Percentiles rank a stretch among this genome's conserved stretches.
phyloP scores from a whole-genome alignment of 805 yeast genomes.

The Candida hungchunana region DNA sequence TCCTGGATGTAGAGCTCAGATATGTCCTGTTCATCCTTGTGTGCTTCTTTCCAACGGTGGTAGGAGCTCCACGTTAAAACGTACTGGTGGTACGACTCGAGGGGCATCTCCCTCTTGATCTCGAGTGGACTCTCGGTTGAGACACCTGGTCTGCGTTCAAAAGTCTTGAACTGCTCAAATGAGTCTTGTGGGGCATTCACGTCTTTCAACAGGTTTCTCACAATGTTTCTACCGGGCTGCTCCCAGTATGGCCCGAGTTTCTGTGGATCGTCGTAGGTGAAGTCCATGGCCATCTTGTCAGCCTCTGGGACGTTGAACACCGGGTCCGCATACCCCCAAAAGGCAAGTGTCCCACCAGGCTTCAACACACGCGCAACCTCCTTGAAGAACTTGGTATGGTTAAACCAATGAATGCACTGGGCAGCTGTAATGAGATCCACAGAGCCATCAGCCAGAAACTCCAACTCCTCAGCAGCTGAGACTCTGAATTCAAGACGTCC shows the following conservation, averaged over 20 bases:
- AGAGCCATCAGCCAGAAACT: conserved; percentile 31
- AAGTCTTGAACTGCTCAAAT: conserved; percentile 38
- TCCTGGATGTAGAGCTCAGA: conserved; percentile 32
- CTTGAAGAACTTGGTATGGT: conserved; percentile 47
- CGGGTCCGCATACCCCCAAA: conserved; percentile 80
- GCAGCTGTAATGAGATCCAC: conserved; percentile 75
- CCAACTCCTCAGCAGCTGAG: conserved; percentile 24
- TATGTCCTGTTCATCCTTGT: conserved; percentile 30
- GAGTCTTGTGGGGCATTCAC: conserved; percentile 38
- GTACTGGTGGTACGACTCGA: conserved; percentile 48
- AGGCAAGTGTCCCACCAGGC: conserved; percentile 63
- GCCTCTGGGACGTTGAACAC: conserved; percentile 51
- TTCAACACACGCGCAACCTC: conserved; percentile 48
- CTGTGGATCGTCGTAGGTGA: conserved; percentile 44
- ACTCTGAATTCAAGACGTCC: conserved; percentile 17
- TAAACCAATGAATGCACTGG: conserved; percentile 85
- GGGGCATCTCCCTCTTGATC: conserved; percentile 35
- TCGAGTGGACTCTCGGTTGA: conserved; percentile 23
- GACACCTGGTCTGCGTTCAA: conserved; percentile 16
- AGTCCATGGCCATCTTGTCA: conserved; percentile 48
- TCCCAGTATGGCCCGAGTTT: conserved; percentile 76
- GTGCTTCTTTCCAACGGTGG: conserved; percentile 46
- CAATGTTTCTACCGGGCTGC: conserved; percentile 66
- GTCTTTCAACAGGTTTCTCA: conserved; percentile 42
- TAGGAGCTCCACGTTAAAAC: conserved; percentile 68